Evolutionary conservation across 805 yeast genomes (phyloP), one percentile per base, ranked within the genome.

Genomic region (Ogataea degrootiae): DNA sequence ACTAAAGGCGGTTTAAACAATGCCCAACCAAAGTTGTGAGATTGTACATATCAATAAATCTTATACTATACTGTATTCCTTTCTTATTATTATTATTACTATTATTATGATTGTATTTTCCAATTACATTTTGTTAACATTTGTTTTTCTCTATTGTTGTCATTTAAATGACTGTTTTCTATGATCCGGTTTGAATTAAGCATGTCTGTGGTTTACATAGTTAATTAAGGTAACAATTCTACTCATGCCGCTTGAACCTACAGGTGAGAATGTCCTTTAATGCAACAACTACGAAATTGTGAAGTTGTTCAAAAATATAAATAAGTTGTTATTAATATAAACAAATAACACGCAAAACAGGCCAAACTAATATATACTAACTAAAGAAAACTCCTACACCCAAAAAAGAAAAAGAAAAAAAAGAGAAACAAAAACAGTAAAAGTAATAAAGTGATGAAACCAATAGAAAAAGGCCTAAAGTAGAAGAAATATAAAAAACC

Each of bases 1-100:
- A 82, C 86, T 9, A 61, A 76, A 44, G 85, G 85, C 26, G 87
- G 85, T 3, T 53, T 66, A 31, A 58, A 61, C 22, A 52, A 56
- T 22, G 66, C 72, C 21, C 76, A 75, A 52, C 75, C 83, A 15
- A 79, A 77, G 55, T 64, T 77, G 35, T 77, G 63, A 56, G 15
- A 33, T 3, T 16, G 12, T 21, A 26, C 8, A 15, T 22, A 39
- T 11, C 33, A 17, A 12, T 37, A 11, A 12, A 26, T 15, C 17
- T 21, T 26, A 34, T 37, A 39, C 14, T 19, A 21, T 42, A 38
- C 22, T 35, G 21, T 31, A 15, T 34, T 39, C 37, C 16, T 37
- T 19, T 22, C n/a, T n/a, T 31, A 8, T 11, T 39, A n/a, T 26
- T 39, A 26, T 26, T 26, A 26, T 26, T 26, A 3, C 11, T 26